Percentiles rank a stretch among this genome's conserved stretches.
These are phyloP conservation scores for Scheffersomyces cryptocercus DNA, from an alignment of 1,139 yeast genomes.

Conservation along the genomic window DNA sequence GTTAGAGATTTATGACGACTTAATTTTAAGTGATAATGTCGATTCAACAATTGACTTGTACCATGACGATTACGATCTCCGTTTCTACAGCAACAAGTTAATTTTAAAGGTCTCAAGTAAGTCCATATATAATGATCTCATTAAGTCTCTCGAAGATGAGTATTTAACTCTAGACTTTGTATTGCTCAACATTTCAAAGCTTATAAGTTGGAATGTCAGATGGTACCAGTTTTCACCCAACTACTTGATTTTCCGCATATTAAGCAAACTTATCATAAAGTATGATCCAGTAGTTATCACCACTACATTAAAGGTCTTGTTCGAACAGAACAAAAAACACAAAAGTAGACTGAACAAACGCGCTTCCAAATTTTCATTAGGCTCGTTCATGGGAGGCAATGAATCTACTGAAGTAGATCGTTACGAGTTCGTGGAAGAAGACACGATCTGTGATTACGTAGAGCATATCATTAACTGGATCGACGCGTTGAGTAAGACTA, in stretches of 20 bases:
- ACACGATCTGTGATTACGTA: slow-evolving; percentile 37
- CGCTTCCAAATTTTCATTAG: slow-evolving; percentile 13
- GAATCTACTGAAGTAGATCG: slow-evolving; percentile 8
- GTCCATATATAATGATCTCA: slow-evolving; percentile 23
- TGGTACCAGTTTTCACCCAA: slow-evolving; percentile 45
- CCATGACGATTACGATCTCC: slow-evolving; percentile 30
- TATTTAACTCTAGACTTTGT: slow-evolving; percentile 38
- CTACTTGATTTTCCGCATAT: slow-evolving; percentile 28
- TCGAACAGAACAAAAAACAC: slow-evolving; percentile 31
- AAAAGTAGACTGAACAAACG: slow-evolving; percentile 10
- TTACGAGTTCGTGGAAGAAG: slow-evolving; percentile 31
- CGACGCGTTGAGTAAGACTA: slow-evolving; percentile 16
- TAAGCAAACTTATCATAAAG: slow-evolving; percentile 30
- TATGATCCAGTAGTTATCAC: slow-evolving; percentile 36
- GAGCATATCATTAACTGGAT: slow-evolving; percentile 34
- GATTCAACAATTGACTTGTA: slow-evolving; percentile 33
- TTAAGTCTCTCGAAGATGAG: slow-evolving; percentile 25
- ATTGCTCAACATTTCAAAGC: slow-evolving; percentile 33
- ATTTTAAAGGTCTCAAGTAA: slow-evolving; percentile 29
- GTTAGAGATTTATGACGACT: slow-evolving; percentile 43
- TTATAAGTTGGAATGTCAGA: slow-evolving; percentile 41
- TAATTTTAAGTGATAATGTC: slow-evolving; percentile 35
- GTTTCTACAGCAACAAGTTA: slow-evolving; percentile 35
- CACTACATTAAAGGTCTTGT: slow-evolving; percentile 33
- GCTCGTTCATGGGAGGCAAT: slow-evolving; percentile 14